Percentiles rank a stretch among this genome's conserved stretches.
Evolutionary conservation across 306 rosid species (phyloP).

Genomic region (Dalbergia cochinchinensis): DNA sequence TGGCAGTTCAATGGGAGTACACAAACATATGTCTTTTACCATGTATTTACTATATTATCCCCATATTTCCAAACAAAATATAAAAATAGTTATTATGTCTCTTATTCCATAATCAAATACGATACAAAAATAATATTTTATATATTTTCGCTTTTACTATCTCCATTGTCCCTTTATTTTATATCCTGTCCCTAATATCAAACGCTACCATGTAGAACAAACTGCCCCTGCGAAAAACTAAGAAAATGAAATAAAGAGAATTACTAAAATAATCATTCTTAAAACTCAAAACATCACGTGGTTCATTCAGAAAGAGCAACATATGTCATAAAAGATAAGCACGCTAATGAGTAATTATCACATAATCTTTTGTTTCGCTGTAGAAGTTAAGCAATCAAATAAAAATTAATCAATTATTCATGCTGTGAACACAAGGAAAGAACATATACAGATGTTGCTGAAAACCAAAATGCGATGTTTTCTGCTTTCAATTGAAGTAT

Average conservation of each 20-base stretch:
- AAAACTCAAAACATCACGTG: conserved; percentile 37
- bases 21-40: no score
- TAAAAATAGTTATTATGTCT: no score
- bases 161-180: no score
- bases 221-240: neutral
- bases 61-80: no score
- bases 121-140: no score
- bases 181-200: no score
- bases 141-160: no score
- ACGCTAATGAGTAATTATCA: conserved; percentile 35
- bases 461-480: conserved; percentile 23
- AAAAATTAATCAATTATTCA: conserved; percentile 34
- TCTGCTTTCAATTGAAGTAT: conserved; percentile 31
- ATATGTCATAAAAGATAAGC: conserved; percentile 36
- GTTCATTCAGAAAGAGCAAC: conserved; percentile 31
- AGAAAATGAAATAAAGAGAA: neutral
- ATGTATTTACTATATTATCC: no score
- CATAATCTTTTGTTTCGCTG: conserved; percentile 42
- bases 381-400: conserved; percentile 57
- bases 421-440: conserved; percentile 59
- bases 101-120: no score
- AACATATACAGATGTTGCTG: conserved; percentile 30
- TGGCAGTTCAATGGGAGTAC: no score
- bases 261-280: neutral
- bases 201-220: no score